phyloP scores from a whole-genome alignment of 1,139 yeast genomes.

The Geotrichum histeridarum region DNA sequence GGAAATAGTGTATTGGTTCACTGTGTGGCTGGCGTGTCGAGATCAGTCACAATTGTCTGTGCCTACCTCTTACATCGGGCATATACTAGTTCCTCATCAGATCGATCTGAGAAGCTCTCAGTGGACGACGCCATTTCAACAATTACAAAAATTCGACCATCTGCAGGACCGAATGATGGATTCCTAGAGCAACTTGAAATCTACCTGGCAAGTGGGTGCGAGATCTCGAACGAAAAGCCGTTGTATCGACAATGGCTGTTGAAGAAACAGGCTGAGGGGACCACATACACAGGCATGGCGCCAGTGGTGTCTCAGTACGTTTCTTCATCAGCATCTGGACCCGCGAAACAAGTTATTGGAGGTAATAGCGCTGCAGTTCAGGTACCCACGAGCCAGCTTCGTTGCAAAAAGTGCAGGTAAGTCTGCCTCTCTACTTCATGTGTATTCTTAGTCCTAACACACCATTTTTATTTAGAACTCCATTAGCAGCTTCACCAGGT shows the following conservation, averaged over 20 bases:
- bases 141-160: constrained; percentile 54
- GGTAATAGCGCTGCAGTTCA: not conserved
- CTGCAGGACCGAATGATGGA: constrained; percentile 67
- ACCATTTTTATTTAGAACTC: constrained; percentile 24
- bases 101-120: constrained; percentile 30
- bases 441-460: not conserved
- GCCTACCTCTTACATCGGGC: constrained; percentile 65
- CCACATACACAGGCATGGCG: constrained; percentile 29
- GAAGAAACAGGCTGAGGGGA: constrained; percentile 36
- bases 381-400: constrained; percentile 36
- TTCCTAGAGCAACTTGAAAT: constrained; percentile 67
- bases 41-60: constrained; percentile 69
- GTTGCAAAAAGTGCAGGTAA: constrained; percentile 69
- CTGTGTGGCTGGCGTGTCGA: constrained; percentile 76
- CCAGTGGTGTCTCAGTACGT: not conserved
- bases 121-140: constrained; percentile 67
- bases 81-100: not conserved
- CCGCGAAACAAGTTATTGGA: not conserved
- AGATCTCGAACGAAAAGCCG: constrained; percentile 37
- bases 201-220: constrained; percentile 50
- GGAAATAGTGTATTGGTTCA: constrained; percentile 36
- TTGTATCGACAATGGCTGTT: constrained; percentile 52
- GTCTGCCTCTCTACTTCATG: not conserved
- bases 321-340: not conserved
- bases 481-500: constrained; percentile 45